Evolutionary conservation across 768 basidiomycete genomes (phyloP).

Genomic region (Boletus reticuloceps): DNA sequence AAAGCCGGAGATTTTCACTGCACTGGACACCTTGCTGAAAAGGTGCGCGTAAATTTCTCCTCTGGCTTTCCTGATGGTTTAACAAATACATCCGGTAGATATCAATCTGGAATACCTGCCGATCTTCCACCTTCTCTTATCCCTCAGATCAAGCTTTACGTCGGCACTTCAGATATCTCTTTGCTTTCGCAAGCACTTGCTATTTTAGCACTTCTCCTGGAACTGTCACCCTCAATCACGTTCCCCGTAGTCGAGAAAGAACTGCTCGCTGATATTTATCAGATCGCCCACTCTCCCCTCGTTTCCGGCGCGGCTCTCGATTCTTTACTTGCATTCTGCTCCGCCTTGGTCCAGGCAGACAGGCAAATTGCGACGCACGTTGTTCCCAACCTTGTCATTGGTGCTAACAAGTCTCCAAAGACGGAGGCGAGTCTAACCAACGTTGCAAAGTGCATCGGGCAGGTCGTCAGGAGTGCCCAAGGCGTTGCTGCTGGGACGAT

Average conservation of each 20-base stretch:
- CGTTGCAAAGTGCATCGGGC: conserved; percentile 82
- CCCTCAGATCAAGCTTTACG: conserved; percentile 70
- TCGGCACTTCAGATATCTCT: conserved; percentile 74
- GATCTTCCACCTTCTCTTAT: conserved; percentile 63
- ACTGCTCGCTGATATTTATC: conserved; percentile 62
- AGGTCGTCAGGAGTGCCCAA: conserved; percentile 70
- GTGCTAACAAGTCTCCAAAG: conserved; percentile 63
- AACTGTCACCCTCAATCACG: conserved; percentile 60
- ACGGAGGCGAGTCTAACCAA: conserved; percentile 57
- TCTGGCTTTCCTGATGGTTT: background rate
- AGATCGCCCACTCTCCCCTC: conserved; percentile 74
- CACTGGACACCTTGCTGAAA: conserved; percentile 67
- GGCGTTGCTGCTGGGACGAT: conserved; percentile 79
- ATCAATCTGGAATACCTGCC: conserved; percentile 47
- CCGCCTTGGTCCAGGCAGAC: conserved; percentile 79
- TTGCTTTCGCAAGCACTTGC: conserved; percentile 71
- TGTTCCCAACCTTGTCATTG: conserved; percentile 69
- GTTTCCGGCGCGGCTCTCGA: conserved; percentile 78
- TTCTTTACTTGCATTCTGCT: conserved; percentile 78
- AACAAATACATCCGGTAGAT: conserved; percentile 31
- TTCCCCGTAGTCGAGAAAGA: conserved; percentile 79
- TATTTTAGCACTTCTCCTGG: conserved; percentile 65
- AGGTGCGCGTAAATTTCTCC: conserved; percentile 40
- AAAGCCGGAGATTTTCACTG: conserved; percentile 77
- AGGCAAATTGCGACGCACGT: conserved; percentile 78